A percentile compares a stretch with the other conserved stretches of the same genome.
These are phyloP conservation scores for Phyllostachys edulis DNA, from an alignment of 176 grass and related monocot species.

Conservation along the genomic window DNA sequence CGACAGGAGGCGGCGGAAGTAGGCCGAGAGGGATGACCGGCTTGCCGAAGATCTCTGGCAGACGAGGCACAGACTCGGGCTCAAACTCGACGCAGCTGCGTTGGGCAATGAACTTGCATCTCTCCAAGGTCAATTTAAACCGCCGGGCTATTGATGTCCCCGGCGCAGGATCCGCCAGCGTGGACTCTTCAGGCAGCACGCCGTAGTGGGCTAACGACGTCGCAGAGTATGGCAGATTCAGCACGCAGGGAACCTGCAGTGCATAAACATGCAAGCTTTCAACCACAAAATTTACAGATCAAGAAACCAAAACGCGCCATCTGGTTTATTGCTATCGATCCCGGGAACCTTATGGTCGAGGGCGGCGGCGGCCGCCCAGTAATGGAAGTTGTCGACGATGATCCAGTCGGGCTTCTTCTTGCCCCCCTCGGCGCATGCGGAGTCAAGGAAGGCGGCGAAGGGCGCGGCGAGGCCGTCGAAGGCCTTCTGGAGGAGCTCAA, in stretches of 20 bases:
- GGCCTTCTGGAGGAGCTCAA: constrained; percentile 35
- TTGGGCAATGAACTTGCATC: constrained; percentile 18
- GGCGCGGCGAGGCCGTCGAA: constrained; percentile 32
- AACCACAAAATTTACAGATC: too few relatives aligned
- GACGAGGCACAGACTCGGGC: neutral
- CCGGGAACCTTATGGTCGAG: neutral
- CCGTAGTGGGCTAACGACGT: too few relatives aligned
- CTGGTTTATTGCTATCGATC: too few relatives aligned
- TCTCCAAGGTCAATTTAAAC: neutral
- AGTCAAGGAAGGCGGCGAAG: neutral
- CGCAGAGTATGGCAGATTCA: too few relatives aligned
- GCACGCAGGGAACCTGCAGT: too few relatives aligned
- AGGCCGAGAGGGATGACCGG: constrained; percentile 41
- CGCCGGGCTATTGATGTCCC: neutral
- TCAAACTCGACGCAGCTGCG: constrained; percentile 36
- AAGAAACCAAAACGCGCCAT: too few relatives aligned
- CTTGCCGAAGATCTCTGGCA: constrained; percentile 2
- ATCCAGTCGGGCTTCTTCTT: constrained; percentile 26
- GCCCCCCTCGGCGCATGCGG: neutral
- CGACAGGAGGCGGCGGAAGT: constrained; percentile 1
- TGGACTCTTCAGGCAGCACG: too few relatives aligned
- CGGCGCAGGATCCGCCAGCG: too few relatives aligned
- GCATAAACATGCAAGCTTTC: too few relatives aligned
- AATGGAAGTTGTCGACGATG: constrained; percentile 14
- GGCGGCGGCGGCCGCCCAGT: constrained; percentile 36